Percentiles rank a stretch among this genome's conserved stretches.
These are phyloP conservation scores for Aegilops longissima DNA, from an alignment of 176 grass and related monocot species.

Conservation along the genomic window DNA sequence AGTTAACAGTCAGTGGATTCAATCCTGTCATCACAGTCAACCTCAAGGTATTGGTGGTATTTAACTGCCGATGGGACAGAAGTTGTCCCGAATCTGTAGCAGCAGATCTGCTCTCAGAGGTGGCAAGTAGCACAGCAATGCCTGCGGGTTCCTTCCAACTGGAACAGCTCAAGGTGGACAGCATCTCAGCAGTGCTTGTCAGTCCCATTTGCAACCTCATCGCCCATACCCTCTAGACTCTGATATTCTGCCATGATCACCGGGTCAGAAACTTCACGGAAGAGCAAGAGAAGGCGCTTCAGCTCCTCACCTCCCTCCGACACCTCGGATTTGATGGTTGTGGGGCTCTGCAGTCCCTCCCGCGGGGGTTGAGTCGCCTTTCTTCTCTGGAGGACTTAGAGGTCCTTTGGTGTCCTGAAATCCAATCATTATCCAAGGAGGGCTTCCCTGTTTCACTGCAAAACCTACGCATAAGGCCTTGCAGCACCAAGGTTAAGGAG, in stretches of 20 bases:
- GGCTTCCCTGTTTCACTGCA: no score
- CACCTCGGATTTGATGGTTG: no score
- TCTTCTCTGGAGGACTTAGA: no score
- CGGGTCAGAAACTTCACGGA: neutral
- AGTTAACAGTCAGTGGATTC: neutral
- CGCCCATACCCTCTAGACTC: rapidly evolving
- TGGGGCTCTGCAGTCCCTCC: no score
- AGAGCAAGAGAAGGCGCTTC: neutral
- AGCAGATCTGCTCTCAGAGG: neutral
- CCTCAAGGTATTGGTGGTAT: neutral
- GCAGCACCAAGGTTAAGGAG: no score
- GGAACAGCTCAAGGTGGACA: neutral
- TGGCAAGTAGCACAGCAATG: neutral
- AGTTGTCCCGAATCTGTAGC: neutral
- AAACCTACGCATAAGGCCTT: no score
- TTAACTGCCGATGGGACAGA: neutral
- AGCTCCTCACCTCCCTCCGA: neutral
- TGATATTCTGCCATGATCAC: neutral
- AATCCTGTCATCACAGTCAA: neutral
- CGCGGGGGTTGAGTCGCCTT: no score
- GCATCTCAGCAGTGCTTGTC: neutral
- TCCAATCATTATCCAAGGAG: no score
- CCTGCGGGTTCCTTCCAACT: neutral
- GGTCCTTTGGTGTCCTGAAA: no score
- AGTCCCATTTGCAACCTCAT: neutral